These are phyloP conservation scores for Aspergillus indologenus DNA, from an alignment of 495 filamentous ascomycete species.

Conservation along the genomic window DNA sequence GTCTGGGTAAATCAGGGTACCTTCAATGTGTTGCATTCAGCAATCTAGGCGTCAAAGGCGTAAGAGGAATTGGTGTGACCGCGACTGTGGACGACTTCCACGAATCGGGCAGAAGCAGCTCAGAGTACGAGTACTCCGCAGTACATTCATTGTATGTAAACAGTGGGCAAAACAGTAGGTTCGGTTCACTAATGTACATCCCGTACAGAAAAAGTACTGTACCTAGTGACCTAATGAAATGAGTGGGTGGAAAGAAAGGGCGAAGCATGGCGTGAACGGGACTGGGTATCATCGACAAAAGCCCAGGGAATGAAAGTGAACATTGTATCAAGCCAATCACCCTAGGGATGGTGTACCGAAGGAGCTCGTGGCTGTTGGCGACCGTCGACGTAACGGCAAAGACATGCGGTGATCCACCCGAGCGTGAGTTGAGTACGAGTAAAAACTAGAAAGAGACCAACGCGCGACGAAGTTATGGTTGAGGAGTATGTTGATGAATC, in stretches of 20 bases:
- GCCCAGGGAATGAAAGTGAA: background rate
- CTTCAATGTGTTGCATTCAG: background rate
- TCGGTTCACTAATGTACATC: too few relatives aligned
- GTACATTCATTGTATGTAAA: too few relatives aligned
- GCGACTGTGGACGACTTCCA: background rate
- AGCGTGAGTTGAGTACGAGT: background rate
- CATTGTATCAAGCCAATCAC: background rate
- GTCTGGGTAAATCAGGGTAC: background rate
- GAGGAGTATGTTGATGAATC: background rate
- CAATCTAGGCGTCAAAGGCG: background rate
- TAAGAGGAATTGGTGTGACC: background rate
- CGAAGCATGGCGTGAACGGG: too few relatives aligned
- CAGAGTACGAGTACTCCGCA: background rate
- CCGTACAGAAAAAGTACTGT: too few relatives aligned
- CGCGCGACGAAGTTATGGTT: background rate
- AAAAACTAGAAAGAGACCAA: background rate
- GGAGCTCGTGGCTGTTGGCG: slow-evolving; percentile 18
- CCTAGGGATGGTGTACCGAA: background rate
- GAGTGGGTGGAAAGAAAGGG: too few relatives aligned
- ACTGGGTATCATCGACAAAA: background rate
- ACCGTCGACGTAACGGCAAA: slow-evolving; percentile 14
- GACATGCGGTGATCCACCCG: slow-evolving; percentile 9
- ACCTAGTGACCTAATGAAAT: too few relatives aligned
- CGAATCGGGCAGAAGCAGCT: background rate
- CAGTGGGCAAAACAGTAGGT: background rate